Base-by-base conservation (phyloP, 2,329 filamentous ascomycete species). In the Neocatenulostroma microsporum region DNA sequence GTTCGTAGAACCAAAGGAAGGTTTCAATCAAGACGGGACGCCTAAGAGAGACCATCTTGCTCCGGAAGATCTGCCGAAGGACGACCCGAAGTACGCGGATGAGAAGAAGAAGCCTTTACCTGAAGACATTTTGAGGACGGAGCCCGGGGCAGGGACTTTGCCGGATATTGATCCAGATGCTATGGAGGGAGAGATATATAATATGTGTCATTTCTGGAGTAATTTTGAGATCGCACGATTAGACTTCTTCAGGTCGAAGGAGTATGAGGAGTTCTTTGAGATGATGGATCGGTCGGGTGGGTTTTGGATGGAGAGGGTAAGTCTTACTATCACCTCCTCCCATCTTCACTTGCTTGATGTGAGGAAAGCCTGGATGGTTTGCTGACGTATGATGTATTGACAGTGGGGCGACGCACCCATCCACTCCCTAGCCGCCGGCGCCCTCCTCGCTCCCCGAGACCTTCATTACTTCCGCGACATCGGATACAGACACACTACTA, bases 131-230 rank as follows among this genome's bases (percentile, higher is more conserved):
- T 64, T 91, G 15, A 78, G 80, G 50, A 79, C 76, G 33, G 83
- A 94, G 43, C 79, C 84, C 17, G 78, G 76, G 24, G 73, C 73
- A 37, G 78, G 80, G 45, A 74, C 74, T 21, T 66, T 86, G n/a
- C 79, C 82, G 20, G 79, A 91, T 27, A 83, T 95, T 39, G 86
- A 96, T 55, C 80, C 82, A 0, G 88, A 96, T 56, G 76, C 80
- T 27, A 98, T 98, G 91, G 89, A 96, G 59, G 86, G 87, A 46
- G 91, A 98, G 62, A 84, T 80, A 53, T 98, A 98, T 72, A 98
- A 98, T 68, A 98, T 98, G 91, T 98, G 91, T 62, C 91, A 98
- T 69, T 98, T 95, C 70, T 98, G 91, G 91, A 94, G 87, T 62
- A 98, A 98, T 62, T 98, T 98, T 51, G 91, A 98, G 64, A 98